These are phyloP conservation scores for Rhynchospora breviuscula DNA, from an alignment of 176 grass and related monocot genomes.

Conservation along the genomic window DNA sequence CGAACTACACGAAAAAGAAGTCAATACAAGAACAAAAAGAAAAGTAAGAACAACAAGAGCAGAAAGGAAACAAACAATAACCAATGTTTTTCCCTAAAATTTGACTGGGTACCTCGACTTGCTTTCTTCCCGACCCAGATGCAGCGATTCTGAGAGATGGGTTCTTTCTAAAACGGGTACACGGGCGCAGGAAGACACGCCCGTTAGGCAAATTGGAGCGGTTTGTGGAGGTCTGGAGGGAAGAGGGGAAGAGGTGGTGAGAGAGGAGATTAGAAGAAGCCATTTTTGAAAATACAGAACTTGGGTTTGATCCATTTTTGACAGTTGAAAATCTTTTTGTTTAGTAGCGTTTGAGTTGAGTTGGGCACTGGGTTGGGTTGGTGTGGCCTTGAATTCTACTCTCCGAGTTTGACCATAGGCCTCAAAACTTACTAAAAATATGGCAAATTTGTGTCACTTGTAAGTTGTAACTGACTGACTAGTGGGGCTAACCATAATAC, in stretches of 20 bases:
- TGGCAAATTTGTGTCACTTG: no score
- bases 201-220: constrained; percentile 24
- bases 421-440: no score
- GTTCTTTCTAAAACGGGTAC: constrained; percentile 8
- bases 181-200: constrained; percentile 9
- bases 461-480: no score
- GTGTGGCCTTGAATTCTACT: neutral
- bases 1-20: constrained; percentile 42
- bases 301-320: neutral
- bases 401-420: neutral
- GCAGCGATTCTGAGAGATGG: constrained; percentile 33
- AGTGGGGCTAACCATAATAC: no score
- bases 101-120: constrained; percentile 56
- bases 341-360: constrained; percentile 16
- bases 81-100: neutral
- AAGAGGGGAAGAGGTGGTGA: constrained; percentile 42
- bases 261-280: constrained; percentile 65
- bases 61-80: neutral
- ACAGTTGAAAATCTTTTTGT: neutral
- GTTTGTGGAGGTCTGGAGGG: neutral
- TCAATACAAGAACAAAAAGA: neutral
- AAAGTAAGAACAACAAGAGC: neutral
- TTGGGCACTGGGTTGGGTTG: neutral
- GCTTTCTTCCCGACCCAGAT: constrained; percentile 45
- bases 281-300: constrained; percentile 26